Percentiles rank a stretch among this genome's conserved stretches.
Evolutionary conservation across 2,329 filamentous ascomycete species (phyloP).

Genomic region (Colletotrichum graminicola): DNA sequence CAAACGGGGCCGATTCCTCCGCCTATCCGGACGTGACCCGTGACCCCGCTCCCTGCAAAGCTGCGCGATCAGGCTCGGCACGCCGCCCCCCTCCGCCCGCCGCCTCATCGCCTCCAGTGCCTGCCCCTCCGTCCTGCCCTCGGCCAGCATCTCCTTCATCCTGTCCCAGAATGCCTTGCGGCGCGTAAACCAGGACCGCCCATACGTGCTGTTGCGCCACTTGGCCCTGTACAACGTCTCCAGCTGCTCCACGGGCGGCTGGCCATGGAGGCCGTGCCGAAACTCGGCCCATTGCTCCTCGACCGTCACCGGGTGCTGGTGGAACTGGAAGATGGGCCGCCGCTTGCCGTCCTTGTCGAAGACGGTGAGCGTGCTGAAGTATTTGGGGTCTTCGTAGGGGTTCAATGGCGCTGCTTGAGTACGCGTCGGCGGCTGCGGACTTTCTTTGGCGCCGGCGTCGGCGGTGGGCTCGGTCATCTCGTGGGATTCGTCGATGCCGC

Average conservation of each 20-base stretch:
- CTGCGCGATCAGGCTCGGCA: conserved; percentile 21
- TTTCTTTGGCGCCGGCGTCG: neutral
- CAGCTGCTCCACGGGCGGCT: conserved; percentile 32
- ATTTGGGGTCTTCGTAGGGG: conserved; percentile 27
- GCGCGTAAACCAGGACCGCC: conserved; percentile 38
- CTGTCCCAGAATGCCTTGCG: conserved; percentile 39
- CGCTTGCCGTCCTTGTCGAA: conserved; percentile 9
- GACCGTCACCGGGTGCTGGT: conserved; percentile 26
- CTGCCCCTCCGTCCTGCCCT: conserved; percentile 28
- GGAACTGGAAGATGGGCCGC: conserved; percentile 34
- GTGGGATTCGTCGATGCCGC: neutral
- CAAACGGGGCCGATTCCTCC: neutral
- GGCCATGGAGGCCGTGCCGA: conserved; percentile 25
- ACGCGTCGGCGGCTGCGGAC: neutral
- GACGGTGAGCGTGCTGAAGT: conserved; percentile 27
- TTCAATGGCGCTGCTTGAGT: neutral
- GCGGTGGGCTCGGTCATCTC: neutral
- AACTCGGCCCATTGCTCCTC: conserved; percentile 42
- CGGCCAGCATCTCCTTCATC: conserved; percentile 26
- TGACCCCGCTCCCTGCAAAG: conserved; percentile 17
- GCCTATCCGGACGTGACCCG: neutral
- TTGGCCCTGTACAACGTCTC: conserved; percentile 34
- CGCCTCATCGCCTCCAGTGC: conserved; percentile 23
- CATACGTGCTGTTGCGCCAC: conserved; percentile 33
- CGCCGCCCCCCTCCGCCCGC: conserved; percentile 1